Conservation (phyloP, 2,329 filamentous ascomycete genomes). For the Trichoderma atrobrunneum region DNA sequence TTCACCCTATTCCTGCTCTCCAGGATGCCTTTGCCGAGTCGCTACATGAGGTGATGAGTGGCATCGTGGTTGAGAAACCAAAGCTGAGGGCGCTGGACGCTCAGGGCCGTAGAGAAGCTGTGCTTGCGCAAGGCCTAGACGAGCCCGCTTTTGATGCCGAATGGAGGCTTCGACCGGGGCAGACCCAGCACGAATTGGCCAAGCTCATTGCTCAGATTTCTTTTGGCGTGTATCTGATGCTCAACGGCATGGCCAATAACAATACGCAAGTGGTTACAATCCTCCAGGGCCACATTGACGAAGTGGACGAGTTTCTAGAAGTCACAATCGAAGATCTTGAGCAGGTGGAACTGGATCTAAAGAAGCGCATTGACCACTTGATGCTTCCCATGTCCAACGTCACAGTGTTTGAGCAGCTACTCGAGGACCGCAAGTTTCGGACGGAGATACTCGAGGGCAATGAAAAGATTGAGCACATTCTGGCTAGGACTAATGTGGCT, state of each 20-base stretch:
- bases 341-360: slow-evolving; percentile 73
- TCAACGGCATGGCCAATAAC: slow-evolving; percentile 83
- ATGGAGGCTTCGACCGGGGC: slow-evolving; percentile 74
- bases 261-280: slow-evolving; percentile 85
- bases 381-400: slow-evolving; percentile 81
- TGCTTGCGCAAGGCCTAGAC: slow-evolving; percentile 66
- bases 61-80: slow-evolving; percentile 45
- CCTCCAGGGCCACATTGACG: slow-evolving; percentile 86
- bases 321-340: slow-evolving; percentile 81
- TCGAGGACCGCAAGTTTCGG: slow-evolving; percentile 80
- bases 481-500: slow-evolving; percentile 71
- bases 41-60: slow-evolving; percentile 66
- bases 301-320: slow-evolving; percentile 88
- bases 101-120: slow-evolving; percentile 59
- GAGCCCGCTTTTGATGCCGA: slow-evolving; percentile 68
- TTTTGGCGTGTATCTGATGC: slow-evolving; percentile 85
- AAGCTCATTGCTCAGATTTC: slow-evolving; percentile 91
- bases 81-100: slow-evolving; percentile 55
- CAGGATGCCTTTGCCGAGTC: slow-evolving; percentile 83
- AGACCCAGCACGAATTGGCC: slow-evolving; percentile 81
- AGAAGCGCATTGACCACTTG: slow-evolving; percentile 74
- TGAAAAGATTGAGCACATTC: slow-evolving; percentile 84
- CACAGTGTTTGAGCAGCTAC: slow-evolving; percentile 78
- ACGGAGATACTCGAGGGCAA: slow-evolving; percentile 81
- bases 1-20: slow-evolving; percentile 72